A percentile compares a stretch with the other conserved stretches of the same genome.
phyloP scores from a whole-genome alignment of 192 early-diverging fungal genomes.

The Cetraspora pellucida region DNA sequence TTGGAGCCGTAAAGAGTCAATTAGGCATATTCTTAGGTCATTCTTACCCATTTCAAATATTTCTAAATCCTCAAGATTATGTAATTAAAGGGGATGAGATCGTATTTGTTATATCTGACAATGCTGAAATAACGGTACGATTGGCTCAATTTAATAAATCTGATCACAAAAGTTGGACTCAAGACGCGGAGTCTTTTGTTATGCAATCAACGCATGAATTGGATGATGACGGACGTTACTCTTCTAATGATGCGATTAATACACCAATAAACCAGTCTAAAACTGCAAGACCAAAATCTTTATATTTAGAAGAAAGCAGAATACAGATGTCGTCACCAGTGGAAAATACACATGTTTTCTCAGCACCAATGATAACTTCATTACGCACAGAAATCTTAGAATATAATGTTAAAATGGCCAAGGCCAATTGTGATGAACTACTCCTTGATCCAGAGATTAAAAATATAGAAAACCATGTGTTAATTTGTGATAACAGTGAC shows the following conservation, averaged over 20 bases:
- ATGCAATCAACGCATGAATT: neutral
- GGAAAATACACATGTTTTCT: neutral
- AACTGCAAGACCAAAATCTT: neutral
- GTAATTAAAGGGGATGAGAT: constrained; percentile 62
- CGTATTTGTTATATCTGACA: constrained; percentile 57
- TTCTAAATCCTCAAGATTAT: constrained; percentile 61
- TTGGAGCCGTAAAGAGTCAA: constrained; percentile 29
- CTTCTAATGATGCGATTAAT: neutral
- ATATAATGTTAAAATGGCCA: neutral
- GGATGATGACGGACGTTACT: neutral
- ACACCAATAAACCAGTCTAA: too few relatives aligned
- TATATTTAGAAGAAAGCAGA: neutral
- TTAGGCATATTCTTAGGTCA: too few relatives aligned
- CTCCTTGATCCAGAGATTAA: neutral
- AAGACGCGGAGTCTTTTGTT: neutral
- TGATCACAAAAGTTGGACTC: neutral
- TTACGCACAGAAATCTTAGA: neutral
- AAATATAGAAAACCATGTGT: constrained; percentile 10
- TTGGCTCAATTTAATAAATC: constrained; percentile 30
- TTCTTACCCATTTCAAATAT: constrained; percentile 25
- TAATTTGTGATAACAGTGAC: constrained; percentile 13
- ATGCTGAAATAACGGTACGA: constrained; percentile 5
- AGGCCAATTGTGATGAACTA: neutral
- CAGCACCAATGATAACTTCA: too few relatives aligned
- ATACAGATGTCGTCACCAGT: too few relatives aligned